Evolutionary conservation across 2,329 filamentous ascomycete species (phyloP).

Genomic region (Didymella keratinophila): DNA sequence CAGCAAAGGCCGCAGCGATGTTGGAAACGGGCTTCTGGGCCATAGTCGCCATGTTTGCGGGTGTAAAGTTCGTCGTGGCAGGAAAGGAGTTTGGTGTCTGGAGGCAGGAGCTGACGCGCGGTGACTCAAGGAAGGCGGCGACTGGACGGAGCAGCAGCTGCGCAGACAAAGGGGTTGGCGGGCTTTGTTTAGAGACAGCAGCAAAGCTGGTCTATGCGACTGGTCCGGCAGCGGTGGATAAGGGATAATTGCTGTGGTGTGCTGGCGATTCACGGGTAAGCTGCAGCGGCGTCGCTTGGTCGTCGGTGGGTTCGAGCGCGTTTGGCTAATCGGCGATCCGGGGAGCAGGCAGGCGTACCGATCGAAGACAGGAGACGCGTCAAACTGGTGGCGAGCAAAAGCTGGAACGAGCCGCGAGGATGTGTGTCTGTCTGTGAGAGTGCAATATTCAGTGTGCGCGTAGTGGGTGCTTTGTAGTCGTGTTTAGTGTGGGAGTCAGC

Average conservation of each 20-base stretch:
- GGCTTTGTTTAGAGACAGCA: constrained; percentile 27
- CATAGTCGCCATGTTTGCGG: constrained; percentile 47
- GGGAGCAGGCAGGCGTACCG: constrained; percentile 19
- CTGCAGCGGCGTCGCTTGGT: constrained; percentile 36
- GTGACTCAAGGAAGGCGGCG: constrained; percentile 43
- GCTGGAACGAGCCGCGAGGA: constrained; percentile 11
- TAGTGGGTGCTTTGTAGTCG: constrained; percentile 19
- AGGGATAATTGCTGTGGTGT: constrained; percentile 28
- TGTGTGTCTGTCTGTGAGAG: neutral
- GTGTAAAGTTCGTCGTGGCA: constrained; percentile 3
- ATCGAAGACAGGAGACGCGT: constrained; percentile 16
- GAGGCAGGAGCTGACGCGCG: constrained; percentile 38
- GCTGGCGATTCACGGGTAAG: constrained; percentile 34
- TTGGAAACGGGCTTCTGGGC: constrained; percentile 50
- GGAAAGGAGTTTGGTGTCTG: constrained; percentile 3
- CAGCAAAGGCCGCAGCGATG: constrained; percentile 52
- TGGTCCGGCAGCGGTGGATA: constrained; percentile 22
- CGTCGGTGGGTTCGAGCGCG: constrained; percentile 20
- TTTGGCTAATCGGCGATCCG: constrained; percentile 39
- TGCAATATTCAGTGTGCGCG: constrained; percentile 23
- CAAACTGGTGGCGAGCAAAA: constrained; percentile 15
- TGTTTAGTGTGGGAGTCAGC: constrained; percentile 20
- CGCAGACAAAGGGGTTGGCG: constrained; percentile 15
- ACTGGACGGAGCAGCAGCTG: constrained; percentile 31
- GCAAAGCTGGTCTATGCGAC: constrained; percentile 31